Percentiles rank a stretch among this genome's conserved stretches.
Conservation (phyloP, 2,329 filamentous ascomycete genomes). For the Aspergillus neoniger region DNA sequence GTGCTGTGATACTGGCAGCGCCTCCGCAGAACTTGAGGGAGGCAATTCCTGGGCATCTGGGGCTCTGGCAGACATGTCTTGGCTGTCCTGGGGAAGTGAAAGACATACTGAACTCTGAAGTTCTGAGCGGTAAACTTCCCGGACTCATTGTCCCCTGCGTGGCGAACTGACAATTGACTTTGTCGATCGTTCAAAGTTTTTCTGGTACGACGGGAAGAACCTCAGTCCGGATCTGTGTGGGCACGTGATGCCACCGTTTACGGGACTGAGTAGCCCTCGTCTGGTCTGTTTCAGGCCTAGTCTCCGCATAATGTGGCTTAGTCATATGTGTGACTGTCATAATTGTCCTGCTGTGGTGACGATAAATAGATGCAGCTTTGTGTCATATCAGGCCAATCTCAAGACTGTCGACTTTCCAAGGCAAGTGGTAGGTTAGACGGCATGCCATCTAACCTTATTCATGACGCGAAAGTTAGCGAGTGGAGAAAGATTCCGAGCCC, state of each 20-base stretch:
- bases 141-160: neutral
- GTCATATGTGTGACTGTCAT: too few relatives aligned
- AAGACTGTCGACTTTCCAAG: too few relatives aligned
- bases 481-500: too few relatives aligned
- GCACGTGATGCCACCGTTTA: neutral
- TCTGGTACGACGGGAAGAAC: neutral
- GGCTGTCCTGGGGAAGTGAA: neutral
- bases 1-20: neutral
- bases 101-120: neutral
- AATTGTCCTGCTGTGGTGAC: too few relatives aligned
- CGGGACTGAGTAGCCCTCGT: neutral
- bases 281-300: neutral
- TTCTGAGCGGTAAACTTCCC: neutral
- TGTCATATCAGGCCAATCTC: too few relatives aligned
- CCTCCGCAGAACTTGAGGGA: neutral
- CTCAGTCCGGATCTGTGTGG: neutral
- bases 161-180: neutral
- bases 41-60: neutral
- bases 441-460: too few relatives aligned
- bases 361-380: too few relatives aligned
- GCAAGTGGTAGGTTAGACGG: too few relatives aligned
- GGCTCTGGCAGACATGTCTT: slow-evolving; percentile 13
- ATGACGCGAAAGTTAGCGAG: too few relatives aligned
- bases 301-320: neutral
- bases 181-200: neutral